Evolutionary conservation across 495 filamentous ascomycete species (phyloP), one percentile per base, ranked within the genome.

Genomic region (Patellaria atrata): DNA sequence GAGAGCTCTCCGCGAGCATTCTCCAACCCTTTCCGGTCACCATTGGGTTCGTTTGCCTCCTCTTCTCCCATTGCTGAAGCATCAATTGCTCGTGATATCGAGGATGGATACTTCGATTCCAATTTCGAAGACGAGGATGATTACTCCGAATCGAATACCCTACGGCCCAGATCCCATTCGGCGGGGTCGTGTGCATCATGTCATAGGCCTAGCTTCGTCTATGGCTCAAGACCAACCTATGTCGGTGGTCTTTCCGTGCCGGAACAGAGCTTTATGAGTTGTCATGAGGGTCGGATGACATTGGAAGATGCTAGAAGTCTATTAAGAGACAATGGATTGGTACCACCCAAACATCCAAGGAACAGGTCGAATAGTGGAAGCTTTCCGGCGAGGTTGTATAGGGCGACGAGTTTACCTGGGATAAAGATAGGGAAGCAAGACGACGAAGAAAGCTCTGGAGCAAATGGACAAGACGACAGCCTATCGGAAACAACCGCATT

Each of bases 241-340:
- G n/a, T 69, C 5, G 14, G 38, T 11, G 26, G 62, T 55, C 5
- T 52, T 47, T 46, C 52, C 24, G 50, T 59, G 1, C 61, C 66
- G 3, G 64, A 68, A 13, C 61, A 70, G 12, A 55, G 55, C 2
- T 57, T 57, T 20, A 51, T 81, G 25, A 71, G 68, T 0, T 69
- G 68, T 30, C 63, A 66, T 18, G 79, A 87, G 37, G 64, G 65
- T 10, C 61, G 71, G 27, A 62, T 69, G 25, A 73, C 70, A n/a
- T 66, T 76, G 13, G 59, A 70, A 16, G 79, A 85, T 30, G 83
- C 89, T 55, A 63, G 78, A 34, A 72, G 75, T 38, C 57, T 94
- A 26, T 54, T 92, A 18, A 63, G 76, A 32, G 83, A 92, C 47
- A 89, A 87, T 48, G 62, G 78, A 47, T 52, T 89, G 37, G 67